Evolutionary conservation across 352 stramenopile species (phyloP).

Genomic region (Pythium utonaiense): DNA sequence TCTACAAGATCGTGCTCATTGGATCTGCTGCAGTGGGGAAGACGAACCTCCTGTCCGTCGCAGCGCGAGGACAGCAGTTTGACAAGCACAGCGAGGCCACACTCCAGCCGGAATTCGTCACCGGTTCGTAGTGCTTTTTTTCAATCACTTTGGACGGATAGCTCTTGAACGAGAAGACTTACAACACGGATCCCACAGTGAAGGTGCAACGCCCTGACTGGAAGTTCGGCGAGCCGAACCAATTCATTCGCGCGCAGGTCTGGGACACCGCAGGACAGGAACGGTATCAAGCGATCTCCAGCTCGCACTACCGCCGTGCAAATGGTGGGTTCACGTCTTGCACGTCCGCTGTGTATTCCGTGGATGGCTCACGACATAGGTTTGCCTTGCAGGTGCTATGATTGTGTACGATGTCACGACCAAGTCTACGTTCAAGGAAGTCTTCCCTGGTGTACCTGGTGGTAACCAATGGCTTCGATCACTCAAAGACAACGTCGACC

Average conservation of each 20-base stretch:
- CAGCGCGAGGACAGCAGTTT: slow-evolving; percentile 52
- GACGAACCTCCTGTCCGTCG: slow-evolving; percentile 58
- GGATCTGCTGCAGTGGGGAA: slow-evolving; percentile 59
- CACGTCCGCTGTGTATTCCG: not conserved
- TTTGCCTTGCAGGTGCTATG: slow-evolving; percentile 39
- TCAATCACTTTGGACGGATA: no score
- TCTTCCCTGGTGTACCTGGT: slow-evolving; percentile 41
- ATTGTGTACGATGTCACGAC: slow-evolving; percentile 65
- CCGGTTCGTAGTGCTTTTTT: slow-evolving; percentile 31
- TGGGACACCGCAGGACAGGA: slow-evolving; percentile 74
- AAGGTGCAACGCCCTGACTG: slow-evolving; percentile 65
- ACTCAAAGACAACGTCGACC: slow-evolving; percentile 64
- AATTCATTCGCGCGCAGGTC: slow-evolving; percentile 64
- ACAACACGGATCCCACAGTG: no score
- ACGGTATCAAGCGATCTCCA: slow-evolving; percentile 69
- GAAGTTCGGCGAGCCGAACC: slow-evolving; percentile 64
- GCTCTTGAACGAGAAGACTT: no score
- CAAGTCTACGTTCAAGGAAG: slow-evolving; percentile 65
- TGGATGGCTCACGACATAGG: not conserved
- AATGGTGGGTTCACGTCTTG: slow-evolving; percentile 29
- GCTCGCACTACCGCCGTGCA: slow-evolving; percentile 61
- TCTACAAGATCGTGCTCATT: slow-evolving; percentile 69
- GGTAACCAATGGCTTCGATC: slow-evolving; percentile 58
- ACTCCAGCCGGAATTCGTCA: slow-evolving; percentile 61
- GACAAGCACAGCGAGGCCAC: slow-evolving; percentile 47